These are phyloP conservation scores for Otatea glauca DNA, from an alignment of 176 grass and related monocot genomes.

Conservation along the genomic window DNA sequence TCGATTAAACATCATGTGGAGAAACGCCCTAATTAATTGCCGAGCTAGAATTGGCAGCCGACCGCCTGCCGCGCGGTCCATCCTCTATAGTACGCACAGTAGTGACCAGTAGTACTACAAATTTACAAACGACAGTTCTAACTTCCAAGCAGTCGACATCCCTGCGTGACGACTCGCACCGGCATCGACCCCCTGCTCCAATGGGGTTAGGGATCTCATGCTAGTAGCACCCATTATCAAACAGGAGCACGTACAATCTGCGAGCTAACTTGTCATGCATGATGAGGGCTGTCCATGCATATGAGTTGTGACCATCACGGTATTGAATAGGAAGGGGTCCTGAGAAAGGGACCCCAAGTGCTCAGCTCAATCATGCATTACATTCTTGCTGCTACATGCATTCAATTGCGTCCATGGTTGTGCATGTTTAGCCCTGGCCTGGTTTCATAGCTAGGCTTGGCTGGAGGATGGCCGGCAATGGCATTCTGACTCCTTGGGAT, in stretches of 20 bases:
- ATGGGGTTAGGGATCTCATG: not conserved
- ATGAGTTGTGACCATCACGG: conserved; percentile 79
- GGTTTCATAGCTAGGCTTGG: conserved; percentile 39
- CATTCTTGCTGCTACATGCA: conserved; percentile 49
- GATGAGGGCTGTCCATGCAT: conserved; percentile 43
- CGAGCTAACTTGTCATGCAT: conserved; percentile 49
- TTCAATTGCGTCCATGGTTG: conserved; percentile 35
- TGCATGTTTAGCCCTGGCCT: conserved; percentile 39
- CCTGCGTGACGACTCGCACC: not conserved
- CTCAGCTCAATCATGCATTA: conserved; percentile 78
- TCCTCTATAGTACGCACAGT: not conserved
- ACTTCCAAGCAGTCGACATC: not conserved
- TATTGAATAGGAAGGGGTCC: conserved; percentile 64
- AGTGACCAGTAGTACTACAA: not conserved
- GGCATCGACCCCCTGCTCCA: not conserved
- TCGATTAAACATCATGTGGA: conserved; percentile 37
- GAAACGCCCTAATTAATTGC: conserved; percentile 49
- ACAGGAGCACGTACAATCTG: conserved; percentile 6
- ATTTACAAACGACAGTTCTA: not conserved
- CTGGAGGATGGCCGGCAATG: conserved; percentile 10
- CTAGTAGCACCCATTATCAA: not conserved
- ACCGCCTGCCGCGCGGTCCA: conserved; percentile 49
- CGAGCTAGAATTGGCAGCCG: conserved; percentile 56
- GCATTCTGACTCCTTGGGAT: not conserved
- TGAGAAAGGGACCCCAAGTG: conserved; percentile 35